Percentiles rank a stretch among this genome's conserved stretches.
Conservation (phyloP, 306 rosid species). For the Ormosia semicastrata region DNA sequence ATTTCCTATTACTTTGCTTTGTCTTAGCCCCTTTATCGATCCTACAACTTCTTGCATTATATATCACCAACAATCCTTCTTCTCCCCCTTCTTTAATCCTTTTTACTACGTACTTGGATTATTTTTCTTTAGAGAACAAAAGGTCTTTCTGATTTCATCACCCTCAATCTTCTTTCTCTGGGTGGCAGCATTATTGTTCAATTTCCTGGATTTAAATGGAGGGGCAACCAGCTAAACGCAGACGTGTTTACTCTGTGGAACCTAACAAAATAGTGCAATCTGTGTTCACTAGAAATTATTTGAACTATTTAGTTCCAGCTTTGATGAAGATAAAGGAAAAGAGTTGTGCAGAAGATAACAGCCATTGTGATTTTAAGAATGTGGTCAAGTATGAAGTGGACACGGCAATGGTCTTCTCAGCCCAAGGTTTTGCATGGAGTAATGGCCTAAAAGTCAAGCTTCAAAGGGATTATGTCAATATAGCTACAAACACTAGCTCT, state of each 20-base stretch:
- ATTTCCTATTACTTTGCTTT: constrained; percentile 1
- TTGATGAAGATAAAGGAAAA: constrained; percentile 44
- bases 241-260: constrained; percentile 48
- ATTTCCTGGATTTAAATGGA: constrained; percentile 31
- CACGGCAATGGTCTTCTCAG: constrained; percentile 73
- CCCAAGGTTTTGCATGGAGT: constrained; percentile 63
- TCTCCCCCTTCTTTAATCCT: neutral
- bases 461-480: constrained; percentile 25
- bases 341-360: neutral
- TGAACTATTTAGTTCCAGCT: constrained; percentile 52
- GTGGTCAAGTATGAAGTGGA: constrained; percentile 58
- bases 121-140: neutral
- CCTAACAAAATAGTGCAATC: constrained; percentile 39
- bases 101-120: neutral
- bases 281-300: constrained; percentile 51
- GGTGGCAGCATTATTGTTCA: neutral
- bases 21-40: neutral
- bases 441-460: constrained; percentile 52
- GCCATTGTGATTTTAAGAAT: constrained; percentile 6
- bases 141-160: neutral
- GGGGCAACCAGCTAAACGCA: constrained; percentile 41
- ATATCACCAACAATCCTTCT: neutral
- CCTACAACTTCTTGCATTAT: neutral
- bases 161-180: neutral
- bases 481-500: neutral